Evolutionary conservation across 352 stramenopile genomes (phyloP).

Genomic region (Thalassiosira mediterranea): DNA sequence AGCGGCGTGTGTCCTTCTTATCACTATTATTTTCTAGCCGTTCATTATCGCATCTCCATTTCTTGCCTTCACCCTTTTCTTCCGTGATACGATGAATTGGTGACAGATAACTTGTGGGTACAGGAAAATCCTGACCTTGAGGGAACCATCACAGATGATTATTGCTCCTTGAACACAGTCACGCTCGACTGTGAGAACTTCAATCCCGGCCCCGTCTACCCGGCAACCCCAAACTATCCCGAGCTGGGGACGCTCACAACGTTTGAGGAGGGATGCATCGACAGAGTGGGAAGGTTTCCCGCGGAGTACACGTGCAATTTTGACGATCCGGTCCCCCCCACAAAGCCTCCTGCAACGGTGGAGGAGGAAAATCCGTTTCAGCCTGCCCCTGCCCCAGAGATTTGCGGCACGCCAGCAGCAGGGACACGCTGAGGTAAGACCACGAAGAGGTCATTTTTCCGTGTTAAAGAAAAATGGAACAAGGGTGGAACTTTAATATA

Average conservation of each 20-base stretch:
- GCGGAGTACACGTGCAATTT: conserved; percentile 51
- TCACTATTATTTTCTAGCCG: neutral
- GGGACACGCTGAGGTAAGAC: neutral
- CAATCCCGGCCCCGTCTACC: conserved; percentile 31
- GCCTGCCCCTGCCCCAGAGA: neutral
- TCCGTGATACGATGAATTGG: conserved; percentile 1
- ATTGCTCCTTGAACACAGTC: conserved; percentile 38
- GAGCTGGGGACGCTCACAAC: conserved; percentile 27
- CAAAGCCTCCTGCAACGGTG: conserved; percentile 15
- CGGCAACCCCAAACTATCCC: no score
- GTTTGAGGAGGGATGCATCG: conserved; percentile 36
- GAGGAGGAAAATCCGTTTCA: no score
- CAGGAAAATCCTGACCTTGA: conserved; percentile 44
- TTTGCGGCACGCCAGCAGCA: conserved; percentile 30
- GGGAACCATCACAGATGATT: conserved; percentile 38
- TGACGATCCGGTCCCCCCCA: conserved; percentile 13
- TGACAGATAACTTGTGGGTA: conserved; percentile 53
- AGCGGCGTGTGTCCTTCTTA: neutral
- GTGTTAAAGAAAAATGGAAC: no score
- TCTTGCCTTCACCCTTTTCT: neutral
- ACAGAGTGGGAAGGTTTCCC: conserved; percentile 15
- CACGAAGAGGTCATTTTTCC: no score
- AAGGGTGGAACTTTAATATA: no score
- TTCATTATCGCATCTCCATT: neutral
- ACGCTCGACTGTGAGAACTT: conserved; percentile 58